Conservation (phyloP, 129 eudicot genomes). For the Flaveria linearis region DNA sequence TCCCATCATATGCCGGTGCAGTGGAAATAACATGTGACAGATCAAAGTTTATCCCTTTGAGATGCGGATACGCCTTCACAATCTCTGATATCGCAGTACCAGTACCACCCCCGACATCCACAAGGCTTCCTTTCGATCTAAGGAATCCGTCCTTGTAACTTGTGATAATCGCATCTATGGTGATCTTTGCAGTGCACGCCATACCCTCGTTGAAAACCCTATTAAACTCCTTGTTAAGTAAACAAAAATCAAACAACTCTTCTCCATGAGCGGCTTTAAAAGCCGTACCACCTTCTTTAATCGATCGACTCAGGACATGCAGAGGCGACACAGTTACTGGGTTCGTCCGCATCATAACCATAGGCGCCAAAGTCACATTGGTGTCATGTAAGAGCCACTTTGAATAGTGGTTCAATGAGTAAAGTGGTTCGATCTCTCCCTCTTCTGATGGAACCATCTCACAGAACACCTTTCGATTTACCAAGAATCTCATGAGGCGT, state of each 20-base stretch:
- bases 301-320: slow-evolving; percentile 24
- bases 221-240: slow-evolving; percentile 21
- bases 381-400: slow-evolving; percentile 30
- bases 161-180: slow-evolving; percentile 9
- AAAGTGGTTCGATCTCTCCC: not conserved
- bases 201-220: slow-evolving; percentile 35
- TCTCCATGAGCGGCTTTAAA: slow-evolving; percentile 39
- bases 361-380: slow-evolving; percentile 27
- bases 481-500: slow-evolving; percentile 44
- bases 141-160: slow-evolving; percentile 20
- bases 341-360: slow-evolving; percentile 29
- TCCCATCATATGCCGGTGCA: slow-evolving; percentile 17
- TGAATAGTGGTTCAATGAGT: slow-evolving; percentile 33
- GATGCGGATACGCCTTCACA: slow-evolving; percentile 38
- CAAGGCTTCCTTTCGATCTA: slow-evolving; percentile 29
- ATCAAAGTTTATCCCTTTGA: slow-evolving; percentile 47
- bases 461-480: slow-evolving; percentile 27
- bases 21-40: slow-evolving; percentile 43
- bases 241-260: slow-evolving; percentile 34
- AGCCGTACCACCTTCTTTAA: slow-evolving; percentile 39
- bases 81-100: slow-evolving; percentile 37
- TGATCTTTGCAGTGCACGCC: slow-evolving; percentile 34
- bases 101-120: slow-evolving; percentile 47
- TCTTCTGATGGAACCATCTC: slow-evolving; percentile 6
- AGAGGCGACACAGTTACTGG: slow-evolving; percentile 17